phyloP scores from a whole-genome alignment of 495 filamentous ascomycete species.

The Hyaloscypha bicolor region DNA sequence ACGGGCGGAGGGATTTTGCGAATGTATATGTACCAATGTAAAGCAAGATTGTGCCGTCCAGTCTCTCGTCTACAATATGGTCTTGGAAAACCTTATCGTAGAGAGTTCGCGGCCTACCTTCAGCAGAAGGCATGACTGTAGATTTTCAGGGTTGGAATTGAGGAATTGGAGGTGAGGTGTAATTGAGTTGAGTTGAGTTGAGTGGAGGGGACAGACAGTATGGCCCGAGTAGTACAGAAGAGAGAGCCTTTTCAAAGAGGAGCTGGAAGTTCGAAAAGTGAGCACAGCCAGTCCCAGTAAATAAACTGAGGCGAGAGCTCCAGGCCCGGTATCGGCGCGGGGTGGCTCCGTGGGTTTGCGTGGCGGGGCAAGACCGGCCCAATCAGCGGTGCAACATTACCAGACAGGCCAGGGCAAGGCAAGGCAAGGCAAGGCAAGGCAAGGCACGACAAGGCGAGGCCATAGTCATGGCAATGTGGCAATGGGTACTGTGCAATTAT shows the following conservation, averaged over 20 bases:
- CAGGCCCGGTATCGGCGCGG: neutral
- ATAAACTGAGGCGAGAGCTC: neutral
- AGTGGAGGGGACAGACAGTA: neutral
- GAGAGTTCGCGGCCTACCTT: conserved; percentile 78
- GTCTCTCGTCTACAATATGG: conserved; percentile 92
- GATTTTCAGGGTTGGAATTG: neutral
- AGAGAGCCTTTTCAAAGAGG: neutral
- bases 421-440: too few relatives aligned
- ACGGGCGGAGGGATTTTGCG: conserved; percentile 7
- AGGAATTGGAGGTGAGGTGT: neutral
- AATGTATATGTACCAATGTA: conserved; percentile 72
- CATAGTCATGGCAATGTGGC: too few relatives aligned
- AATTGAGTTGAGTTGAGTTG: neutral
- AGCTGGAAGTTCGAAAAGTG: neutral
- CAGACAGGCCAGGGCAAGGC: neutral
- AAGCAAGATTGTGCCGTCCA: conserved; percentile 87
- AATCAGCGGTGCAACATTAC: neutral
- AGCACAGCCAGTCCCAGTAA: neutral
- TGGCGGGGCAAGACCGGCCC: neutral
- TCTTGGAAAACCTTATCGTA: conserved; percentile 97
- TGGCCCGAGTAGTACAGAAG: too few relatives aligned
- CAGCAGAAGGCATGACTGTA: conserved; percentile 75
- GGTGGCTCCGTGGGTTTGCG: neutral
- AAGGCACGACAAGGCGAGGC: too few relatives aligned
- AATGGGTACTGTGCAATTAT: too few relatives aligned